Evolutionary conservation across 2,329 filamentous ascomycete genomes (phyloP), one percentile per base, ranked within the genome.

Genomic region (Trichoderma arundinaceum): DNA sequence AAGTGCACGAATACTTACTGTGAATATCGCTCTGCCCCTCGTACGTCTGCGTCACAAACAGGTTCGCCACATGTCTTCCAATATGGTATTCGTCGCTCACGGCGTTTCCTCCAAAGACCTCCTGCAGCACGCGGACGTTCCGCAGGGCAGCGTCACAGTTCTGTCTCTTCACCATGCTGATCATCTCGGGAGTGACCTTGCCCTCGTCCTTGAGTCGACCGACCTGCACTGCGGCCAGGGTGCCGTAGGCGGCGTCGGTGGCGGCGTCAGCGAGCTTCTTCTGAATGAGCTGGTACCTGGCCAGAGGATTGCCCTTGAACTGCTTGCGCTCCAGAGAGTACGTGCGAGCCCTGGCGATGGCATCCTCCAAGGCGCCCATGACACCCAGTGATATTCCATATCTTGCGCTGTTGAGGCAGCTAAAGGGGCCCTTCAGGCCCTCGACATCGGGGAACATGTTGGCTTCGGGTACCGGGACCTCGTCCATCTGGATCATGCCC

Each of bases 21-120:
- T 98, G 95, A 76, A 98, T 98, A 79, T 98, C 95, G 75, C 94
- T 97, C 80, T 98, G 95, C 22, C 95, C 95, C 80, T 99, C 95
- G 72, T 99, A 99, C 1, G 94, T 98, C 81, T 98, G 94, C 63
- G 94, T 96, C 61, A 99, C 95, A 78, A 96, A 99, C 69, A 99
- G 78, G 77, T 99, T 99, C 65, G 94, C 90, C 66, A 97, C 95
- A 81, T 98, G 95, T 69, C 95, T 88, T 15, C 92, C 95, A 74
- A 99, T 97, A 68, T 89, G 88, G 75, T 98, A 99, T 80, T 99
- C 95, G 73, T 99, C 95, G 74, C 93, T 97, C 57, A 95, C 92
- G n/a, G 95, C 95, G 75, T 99, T 99, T 35, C 95, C 95, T 66
- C 95, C 95, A 80, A 99, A 97, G 22, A 99, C 87, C 81, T 99